A percentile compares a stretch with the other conserved stretches of the same genome.
Conservation (phyloP, 106 monocot genomes). For the Phalaenopsis equestris region DNA sequence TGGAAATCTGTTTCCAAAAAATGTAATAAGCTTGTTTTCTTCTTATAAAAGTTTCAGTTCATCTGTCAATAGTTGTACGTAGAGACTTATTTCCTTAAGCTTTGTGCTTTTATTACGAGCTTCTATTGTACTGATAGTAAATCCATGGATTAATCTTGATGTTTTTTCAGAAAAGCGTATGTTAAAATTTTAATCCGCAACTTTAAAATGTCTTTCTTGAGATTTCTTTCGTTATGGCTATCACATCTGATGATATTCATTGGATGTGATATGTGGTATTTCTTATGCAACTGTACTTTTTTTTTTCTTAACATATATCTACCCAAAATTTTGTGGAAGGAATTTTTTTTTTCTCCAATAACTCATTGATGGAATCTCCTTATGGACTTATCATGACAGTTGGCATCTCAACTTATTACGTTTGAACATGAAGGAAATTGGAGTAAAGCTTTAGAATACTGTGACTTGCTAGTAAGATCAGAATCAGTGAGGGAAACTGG, state of each 20-base stretch:
- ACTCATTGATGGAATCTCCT: background rate
- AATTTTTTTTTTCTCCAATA: background rate
- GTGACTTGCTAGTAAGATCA: slow-evolving; percentile 83
- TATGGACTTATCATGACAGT: slow-evolving; percentile 33
- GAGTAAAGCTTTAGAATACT: slow-evolving; percentile 84
- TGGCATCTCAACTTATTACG: slow-evolving; percentile 76
- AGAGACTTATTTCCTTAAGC: too few species aligned
- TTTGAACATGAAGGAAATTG: slow-evolving; percentile 96
- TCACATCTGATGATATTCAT: background rate
- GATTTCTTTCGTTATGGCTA: background rate
- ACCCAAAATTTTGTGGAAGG: background rate
- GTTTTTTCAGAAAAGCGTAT: background rate
- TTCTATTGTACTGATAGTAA: too few species aligned
- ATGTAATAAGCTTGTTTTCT: too few species aligned
- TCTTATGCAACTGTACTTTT: background rate
- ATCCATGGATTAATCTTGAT: background rate
- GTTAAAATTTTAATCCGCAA: background rate
- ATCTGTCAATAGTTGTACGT: too few species aligned
- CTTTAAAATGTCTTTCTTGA: background rate
- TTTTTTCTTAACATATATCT: background rate
- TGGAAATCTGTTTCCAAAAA: too few species aligned
- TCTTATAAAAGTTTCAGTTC: too few species aligned
- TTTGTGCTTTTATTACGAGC: too few species aligned
- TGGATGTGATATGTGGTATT: background rate
- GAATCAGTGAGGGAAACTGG: slow-evolving; percentile 12